These are phyloP conservation scores for Vinca major DNA, from an alignment of 305 asterid species.

Conservation along the genomic window DNA sequence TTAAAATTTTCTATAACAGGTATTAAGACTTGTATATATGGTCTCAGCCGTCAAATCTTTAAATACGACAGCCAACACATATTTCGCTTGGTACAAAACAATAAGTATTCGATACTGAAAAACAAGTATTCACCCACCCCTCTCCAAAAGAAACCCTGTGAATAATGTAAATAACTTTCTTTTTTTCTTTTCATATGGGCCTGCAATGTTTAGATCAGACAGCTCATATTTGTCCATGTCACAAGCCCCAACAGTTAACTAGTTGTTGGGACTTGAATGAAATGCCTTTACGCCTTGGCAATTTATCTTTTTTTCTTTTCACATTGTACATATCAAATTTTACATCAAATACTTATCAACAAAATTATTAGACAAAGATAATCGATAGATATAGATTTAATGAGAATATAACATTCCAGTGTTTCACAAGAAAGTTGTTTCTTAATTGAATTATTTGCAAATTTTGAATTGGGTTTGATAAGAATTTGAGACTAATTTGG, in stretches of 20 bases:
- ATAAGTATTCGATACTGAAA: no score
- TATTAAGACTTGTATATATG: no score
- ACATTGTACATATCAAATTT: neutral
- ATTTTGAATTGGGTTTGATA: no score
- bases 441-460: neutral
- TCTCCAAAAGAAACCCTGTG: slow-evolving; percentile 12
- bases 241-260: slow-evolving; percentile 30
- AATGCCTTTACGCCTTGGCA: slow-evolving; percentile 14
- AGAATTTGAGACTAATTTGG: no score
- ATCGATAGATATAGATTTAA: neutral
- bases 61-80: no score
- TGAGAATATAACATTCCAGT: neutral
- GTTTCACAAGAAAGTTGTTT: neutral
- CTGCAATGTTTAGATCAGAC: slow-evolving; percentile 40
- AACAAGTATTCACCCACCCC: neutral
- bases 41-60: no score
- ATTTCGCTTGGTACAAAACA: no score
- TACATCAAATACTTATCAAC: neutral
- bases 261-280: slow-evolving; percentile 19
- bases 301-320: slow-evolving; percentile 1
- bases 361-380: neutral
- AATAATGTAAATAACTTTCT: slow-evolving; percentile 53
- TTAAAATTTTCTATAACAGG: no score
- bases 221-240: slow-evolving; percentile 56
- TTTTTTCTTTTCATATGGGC: slow-evolving; percentile 35